Evolutionary conservation across 331 rosid species (phyloP).

Genomic region (Ulmus americana): DNA sequence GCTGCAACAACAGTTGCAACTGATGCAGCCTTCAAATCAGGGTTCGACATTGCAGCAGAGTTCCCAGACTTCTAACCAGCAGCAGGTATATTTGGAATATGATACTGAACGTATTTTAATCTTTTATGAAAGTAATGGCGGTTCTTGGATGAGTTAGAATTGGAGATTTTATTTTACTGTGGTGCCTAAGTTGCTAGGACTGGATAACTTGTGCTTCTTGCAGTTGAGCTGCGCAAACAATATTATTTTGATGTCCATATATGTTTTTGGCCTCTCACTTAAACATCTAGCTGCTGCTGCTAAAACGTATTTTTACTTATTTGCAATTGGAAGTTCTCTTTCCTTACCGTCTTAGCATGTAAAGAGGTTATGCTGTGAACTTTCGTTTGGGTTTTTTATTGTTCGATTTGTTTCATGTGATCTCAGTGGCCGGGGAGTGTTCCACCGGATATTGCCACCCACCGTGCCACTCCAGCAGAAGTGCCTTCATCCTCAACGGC

Average conservation of each 20-base stretch:
- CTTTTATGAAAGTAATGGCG: too few species aligned
- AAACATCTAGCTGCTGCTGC: too few species aligned
- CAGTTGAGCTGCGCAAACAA: background rate
- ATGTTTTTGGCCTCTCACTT: background rate
- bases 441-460: constrained; percentile 37
- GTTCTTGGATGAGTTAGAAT: too few species aligned
- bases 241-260: background rate
- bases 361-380: background rate
- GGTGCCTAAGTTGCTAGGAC: too few species aligned
- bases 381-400: background rate
- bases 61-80: constrained; percentile 55
- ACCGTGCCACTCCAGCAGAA: constrained; percentile 40
- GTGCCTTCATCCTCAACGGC: constrained; percentile 51
- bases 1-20: constrained; percentile 85
- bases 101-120: background rate
- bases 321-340: background rate
- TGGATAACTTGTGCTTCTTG: background rate
- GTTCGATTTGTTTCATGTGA: constrained; percentile 32
- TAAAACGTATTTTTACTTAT: too few species aligned
- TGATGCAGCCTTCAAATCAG: constrained; percentile 79
- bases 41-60: constrained; percentile 49
- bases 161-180: too few species aligned
- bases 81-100: constrained; percentile 23
- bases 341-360: background rate
- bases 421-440: constrained; percentile 58